These are phyloP conservation scores for Colletotrichum liriopes DNA, from an alignment of 2,329 filamentous ascomycete genomes.

Conservation along the genomic window DNA sequence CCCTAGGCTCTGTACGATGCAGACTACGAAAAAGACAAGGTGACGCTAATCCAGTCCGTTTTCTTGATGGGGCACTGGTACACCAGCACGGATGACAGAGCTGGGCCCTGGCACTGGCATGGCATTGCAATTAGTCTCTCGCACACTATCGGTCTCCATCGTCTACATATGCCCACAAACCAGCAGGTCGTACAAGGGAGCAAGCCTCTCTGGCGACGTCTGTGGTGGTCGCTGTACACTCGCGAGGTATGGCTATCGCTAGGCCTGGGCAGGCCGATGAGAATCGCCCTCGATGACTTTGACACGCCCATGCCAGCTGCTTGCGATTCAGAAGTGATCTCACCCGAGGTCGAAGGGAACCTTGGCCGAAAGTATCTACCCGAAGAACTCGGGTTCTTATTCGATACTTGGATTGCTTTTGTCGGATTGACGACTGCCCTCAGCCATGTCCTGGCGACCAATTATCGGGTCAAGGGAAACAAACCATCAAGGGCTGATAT, in stretches of 20 bases:
- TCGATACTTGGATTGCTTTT: constrained; percentile 18
- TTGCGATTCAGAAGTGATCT: constrained; percentile 24
- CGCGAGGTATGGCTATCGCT: constrained; percentile 38
- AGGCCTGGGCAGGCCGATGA: constrained; percentile 37
- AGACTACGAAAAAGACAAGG: constrained; percentile 56
- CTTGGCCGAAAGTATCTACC: constrained; percentile 28
- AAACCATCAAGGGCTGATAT: constrained; percentile 21
- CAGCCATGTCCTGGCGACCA: constrained; percentile 17
- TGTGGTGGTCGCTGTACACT: constrained; percentile 36
- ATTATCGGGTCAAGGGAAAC: constrained; percentile 16
- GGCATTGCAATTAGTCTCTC: constrained; percentile 60
- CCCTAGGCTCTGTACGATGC: constrained; percentile 40
- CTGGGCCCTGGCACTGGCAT: constrained; percentile 62
- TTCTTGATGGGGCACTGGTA: constrained; percentile 61
- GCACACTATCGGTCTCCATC: constrained; percentile 61
- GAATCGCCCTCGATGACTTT: constrained; percentile 31
- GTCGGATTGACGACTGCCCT: constrained; percentile 16
- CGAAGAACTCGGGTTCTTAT: constrained; percentile 10
- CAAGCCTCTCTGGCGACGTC: constrained; percentile 33
- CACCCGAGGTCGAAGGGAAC: constrained; percentile 11
- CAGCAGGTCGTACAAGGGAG: constrained; percentile 7
- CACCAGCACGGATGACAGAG: constrained; percentile 57
- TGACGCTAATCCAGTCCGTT: constrained; percentile 58
- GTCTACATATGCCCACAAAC: constrained; percentile 35
- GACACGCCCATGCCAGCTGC: constrained; percentile 30